Conservation (phyloP, 495 filamentous ascomycete species). For the Trichocladium uniseriatum region DNA sequence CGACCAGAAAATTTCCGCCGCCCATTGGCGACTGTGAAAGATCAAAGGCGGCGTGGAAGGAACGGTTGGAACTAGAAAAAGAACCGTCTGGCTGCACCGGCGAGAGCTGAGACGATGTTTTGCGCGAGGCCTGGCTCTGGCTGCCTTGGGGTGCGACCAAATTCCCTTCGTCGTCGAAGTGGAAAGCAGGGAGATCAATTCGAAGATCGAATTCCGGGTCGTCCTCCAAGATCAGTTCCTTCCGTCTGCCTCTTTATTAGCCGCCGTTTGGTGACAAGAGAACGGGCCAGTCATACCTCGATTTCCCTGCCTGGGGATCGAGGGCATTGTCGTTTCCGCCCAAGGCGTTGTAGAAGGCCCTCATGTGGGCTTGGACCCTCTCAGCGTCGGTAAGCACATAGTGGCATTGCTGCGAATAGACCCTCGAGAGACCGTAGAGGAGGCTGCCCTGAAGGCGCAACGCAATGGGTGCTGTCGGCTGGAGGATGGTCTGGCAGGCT, state of each 20-base stretch:
- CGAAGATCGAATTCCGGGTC: constrained; percentile 68
- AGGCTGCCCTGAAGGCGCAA: constrained; percentile 86
- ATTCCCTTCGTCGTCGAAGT: constrained; percentile 49
- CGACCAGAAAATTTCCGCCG: neutral
- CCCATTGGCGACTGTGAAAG: constrained; percentile 15
- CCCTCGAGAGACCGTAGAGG: constrained; percentile 74
- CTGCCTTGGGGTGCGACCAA: constrained; percentile 21
- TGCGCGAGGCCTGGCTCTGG: constrained; percentile 35
- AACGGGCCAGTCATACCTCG: constrained; percentile 48
- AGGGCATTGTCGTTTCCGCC: constrained; percentile 38
- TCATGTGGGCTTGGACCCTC: constrained; percentile 63
- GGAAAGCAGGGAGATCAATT: constrained; percentile 22
- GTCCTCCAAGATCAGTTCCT: constrained; percentile 68
- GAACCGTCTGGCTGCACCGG: constrained; percentile 18
- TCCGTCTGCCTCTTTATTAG: constrained; percentile 46
- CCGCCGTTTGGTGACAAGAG: neutral
- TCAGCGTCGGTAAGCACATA: constrained; percentile 79
- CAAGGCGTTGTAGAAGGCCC: constrained; percentile 47
- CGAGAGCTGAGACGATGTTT: constrained; percentile 40
- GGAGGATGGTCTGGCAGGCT: constrained; percentile 77
- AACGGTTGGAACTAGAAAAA: constrained; percentile 12
- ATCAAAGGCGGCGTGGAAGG: constrained; percentile 15
- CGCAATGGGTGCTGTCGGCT: constrained; percentile 81
- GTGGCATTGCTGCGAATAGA: constrained; percentile 76
- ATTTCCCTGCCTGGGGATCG: constrained; percentile 61